Percentiles rank a stretch among this genome's conserved stretches.
phyloP scores from a whole-genome alignment of 495 filamentous ascomycete species.

The Usnea hakonensis region DNA sequence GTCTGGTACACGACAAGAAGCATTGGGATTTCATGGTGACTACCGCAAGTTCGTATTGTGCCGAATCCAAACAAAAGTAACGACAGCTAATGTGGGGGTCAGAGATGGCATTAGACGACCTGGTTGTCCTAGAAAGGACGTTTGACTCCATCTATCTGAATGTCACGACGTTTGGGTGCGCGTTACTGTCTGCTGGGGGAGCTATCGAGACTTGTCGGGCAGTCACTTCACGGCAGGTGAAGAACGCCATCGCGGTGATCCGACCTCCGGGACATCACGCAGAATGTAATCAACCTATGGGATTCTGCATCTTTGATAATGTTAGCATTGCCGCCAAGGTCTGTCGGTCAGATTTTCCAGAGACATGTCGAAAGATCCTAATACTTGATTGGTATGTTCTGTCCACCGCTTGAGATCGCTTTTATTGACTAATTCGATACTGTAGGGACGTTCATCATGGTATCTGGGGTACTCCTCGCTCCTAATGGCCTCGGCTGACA shows the following conservation, averaged over 20 bases:
- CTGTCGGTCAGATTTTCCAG: conserved; percentile 67
- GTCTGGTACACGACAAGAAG: conserved; percentile 60
- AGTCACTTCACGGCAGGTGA: conserved; percentile 69
- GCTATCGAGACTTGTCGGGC: conserved; percentile 90
- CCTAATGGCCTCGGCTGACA: conserved; percentile 18
- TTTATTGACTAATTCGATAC: background rate
- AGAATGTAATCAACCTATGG: conserved; percentile 73
- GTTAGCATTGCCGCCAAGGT: conserved; percentile 82
- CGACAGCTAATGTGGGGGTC: background rate
- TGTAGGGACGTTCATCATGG: conserved; percentile 58
- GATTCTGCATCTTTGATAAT: conserved; percentile 97
- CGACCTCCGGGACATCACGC: conserved; percentile 94
- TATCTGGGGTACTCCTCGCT: conserved; percentile 23
- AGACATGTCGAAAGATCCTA: conserved; percentile 74
- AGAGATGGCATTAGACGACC: conserved; percentile 35
- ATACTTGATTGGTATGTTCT: conserved; percentile 88
- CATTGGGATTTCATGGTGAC: conserved; percentile 72
- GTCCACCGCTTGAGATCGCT: background rate
- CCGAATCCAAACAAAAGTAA: conserved; percentile 20
- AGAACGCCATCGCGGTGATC: conserved; percentile 92
- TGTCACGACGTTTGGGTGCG: conserved; percentile 66
- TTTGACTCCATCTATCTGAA: conserved; percentile 89
- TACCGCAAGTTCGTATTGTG: conserved; percentile 42
- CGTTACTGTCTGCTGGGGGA: conserved; percentile 80
- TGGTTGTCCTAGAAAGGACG: conserved; percentile 55